Percentiles rank a stretch among this genome's conserved stretches.
Conservation (phyloP, 2,329 filamentous ascomycete species). For the Cladophialophora chaetospira region DNA sequence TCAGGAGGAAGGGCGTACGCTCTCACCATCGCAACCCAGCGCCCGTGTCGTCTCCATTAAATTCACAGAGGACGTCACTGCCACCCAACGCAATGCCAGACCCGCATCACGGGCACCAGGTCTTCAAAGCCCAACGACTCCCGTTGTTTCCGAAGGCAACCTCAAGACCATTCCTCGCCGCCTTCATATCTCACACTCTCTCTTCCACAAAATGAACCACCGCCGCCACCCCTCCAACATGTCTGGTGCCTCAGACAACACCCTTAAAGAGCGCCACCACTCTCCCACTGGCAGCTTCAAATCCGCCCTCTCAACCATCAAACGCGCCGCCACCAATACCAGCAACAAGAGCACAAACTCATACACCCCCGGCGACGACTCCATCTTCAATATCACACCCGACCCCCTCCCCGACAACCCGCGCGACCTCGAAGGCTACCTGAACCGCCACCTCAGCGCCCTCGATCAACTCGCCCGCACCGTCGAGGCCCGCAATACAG, state of each 20-base stretch:
- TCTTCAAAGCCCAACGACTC: neutral
- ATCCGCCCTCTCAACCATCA: conserved; percentile 13
- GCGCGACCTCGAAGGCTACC: conserved; percentile 14
- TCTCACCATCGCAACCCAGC: neutral
- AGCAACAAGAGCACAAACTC: conserved; percentile 10
- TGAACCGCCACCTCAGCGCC: conserved; percentile 9
- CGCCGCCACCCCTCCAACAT: neutral
- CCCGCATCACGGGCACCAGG: neutral
- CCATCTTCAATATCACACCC: neutral
- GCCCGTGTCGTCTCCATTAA: neutral
- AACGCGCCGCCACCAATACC: conserved; percentile 13
- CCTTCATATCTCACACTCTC: neutral
- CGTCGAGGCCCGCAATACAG: conserved; percentile 6
- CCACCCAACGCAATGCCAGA: neutral
- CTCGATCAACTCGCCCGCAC: conserved; percentile 14
- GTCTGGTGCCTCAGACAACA: too few species aligned
- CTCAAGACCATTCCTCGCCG: conserved; percentile 1
- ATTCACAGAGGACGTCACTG: conserved; percentile 3
- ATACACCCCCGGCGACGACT: neutral
- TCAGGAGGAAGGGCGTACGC: neutral
- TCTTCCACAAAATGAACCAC: neutral
- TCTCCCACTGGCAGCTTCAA: conserved; percentile 14
- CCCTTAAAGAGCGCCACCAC: neutral
- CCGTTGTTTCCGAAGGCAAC: neutral
- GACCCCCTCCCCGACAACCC: conserved; percentile 13